A percentile compares a stretch with the other conserved stretches of the same genome.
Conservation (phyloP, 495 filamentous ascomycete genomes). For the Penicillium simplicissimum region DNA sequence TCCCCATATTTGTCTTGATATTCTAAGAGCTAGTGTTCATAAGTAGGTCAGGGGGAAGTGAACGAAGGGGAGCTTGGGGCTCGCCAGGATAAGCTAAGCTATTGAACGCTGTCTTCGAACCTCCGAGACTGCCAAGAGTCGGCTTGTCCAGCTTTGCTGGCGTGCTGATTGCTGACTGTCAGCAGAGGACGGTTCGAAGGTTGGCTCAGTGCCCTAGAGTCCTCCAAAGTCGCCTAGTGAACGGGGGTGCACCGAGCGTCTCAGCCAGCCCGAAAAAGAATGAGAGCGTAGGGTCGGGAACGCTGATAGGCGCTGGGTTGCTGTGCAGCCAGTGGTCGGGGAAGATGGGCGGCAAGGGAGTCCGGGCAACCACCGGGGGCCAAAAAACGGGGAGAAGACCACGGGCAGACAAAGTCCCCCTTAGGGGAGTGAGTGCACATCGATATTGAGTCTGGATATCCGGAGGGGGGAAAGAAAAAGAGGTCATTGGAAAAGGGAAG, state of each 20-base stretch:
- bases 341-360: conserved; percentile 47
- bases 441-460: conserved; percentile 10
- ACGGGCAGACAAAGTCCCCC: neutral
- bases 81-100: neutral
- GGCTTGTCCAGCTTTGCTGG: neutral
- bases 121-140: conserved; percentile 28
- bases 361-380: conserved; percentile 43
- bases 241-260: conserved; percentile 21
- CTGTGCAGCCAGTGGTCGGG: conserved; percentile 37
- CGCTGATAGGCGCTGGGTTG: conserved; percentile 43
- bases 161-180: neutral
- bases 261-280: conserved; percentile 33
- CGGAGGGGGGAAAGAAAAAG: conserved; percentile 5
- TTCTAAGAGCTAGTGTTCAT: neutral
- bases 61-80: neutral
- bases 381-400: conserved; percentile 16
- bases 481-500: neutral
- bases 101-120: neutral
- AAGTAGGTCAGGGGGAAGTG: conserved; percentile 8
- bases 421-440: neutral
- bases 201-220: neutral
- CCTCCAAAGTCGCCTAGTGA: conserved; percentile 6
- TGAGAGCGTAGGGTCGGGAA: conserved; percentile 15
- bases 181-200: neutral
- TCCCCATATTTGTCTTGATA: conserved; percentile 10